Base-by-base conservation (phyloP, 164 flowering plant genomes). In the Vitis cinerea region DNA sequence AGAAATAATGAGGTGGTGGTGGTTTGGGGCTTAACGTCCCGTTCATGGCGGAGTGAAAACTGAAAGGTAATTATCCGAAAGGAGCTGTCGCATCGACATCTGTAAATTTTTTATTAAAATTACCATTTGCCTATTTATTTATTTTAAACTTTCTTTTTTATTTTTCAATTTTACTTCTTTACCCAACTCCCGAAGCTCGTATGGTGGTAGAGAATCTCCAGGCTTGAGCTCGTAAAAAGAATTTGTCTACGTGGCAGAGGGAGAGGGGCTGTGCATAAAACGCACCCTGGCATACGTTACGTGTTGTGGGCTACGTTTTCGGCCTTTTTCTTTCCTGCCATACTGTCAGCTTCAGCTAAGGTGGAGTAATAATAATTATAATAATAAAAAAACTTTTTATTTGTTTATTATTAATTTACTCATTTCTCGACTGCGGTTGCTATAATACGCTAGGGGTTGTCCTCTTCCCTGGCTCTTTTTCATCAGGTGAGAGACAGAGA, bases 361-460 rank as follows among this genome's bases (percentile, higher is more conserved):
- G 56, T 57, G 59, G 9, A 57, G 27, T 2, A 37, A 37, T 37
- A 37, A 37, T 37, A 37, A 37, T 37, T 37, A 37, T 37, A 37
- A 37, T 37, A 37, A 57, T 57, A 19, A 53, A 4, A 14, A 53
- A 53, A 14, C 56, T 12, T 10, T 53, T 13, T 53, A 37, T 37
- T 37, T 37, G 44, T 37, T 37, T 37, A 37, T 37, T 37, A 37
- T 37, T 37, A 37, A 37, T 37, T 37, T 6, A 6, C 44, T 37
- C 14, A 57, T 57, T 4, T 57, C 19, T 16, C 8, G 4, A 9
- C 23, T 57, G 11, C 59, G 7, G 16, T 57, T 57, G 59, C 59
- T 57, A 57, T 57, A 57, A 57, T 57, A 57, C 59, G 59, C 59
- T 6, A 53, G 16, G 59, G 59, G 59, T 57, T 57, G 59, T 23